Evolutionary conservation across 2,329 filamentous ascomycete species (phyloP).

Genomic region (Intubia oerlemansii): DNA sequence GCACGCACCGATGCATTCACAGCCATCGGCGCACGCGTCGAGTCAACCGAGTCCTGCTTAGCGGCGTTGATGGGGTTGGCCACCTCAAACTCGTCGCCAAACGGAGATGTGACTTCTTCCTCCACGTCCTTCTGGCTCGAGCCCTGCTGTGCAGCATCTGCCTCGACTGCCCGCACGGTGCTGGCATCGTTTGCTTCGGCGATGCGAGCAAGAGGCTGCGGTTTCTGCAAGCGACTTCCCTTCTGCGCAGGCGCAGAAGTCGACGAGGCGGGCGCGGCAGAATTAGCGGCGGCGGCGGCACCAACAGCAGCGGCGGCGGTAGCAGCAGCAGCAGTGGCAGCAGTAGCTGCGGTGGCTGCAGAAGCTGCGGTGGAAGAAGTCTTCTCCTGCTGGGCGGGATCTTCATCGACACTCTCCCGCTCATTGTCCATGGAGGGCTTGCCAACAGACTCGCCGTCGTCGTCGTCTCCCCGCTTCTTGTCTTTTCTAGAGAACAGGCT

Average conservation of each 20-base stretch:
- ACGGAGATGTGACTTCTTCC: too few species aligned
- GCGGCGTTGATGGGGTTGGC: too few species aligned
- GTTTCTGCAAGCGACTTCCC: conserved; percentile 59
- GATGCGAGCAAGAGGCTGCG: conserved; percentile 22
- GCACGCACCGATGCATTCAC: conserved; percentile 39
- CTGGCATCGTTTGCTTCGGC: conserved; percentile 9
- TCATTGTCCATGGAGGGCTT: conserved; percentile 39
- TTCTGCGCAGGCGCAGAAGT: too few species aligned
- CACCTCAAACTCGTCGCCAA: too few species aligned
- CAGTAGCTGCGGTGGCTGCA: neutral
- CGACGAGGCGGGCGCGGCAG: conserved; percentile 49
- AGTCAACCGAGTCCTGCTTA: too few species aligned
- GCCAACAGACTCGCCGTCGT: conserved; percentile 38
- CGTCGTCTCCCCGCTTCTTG: conserved; percentile 32
- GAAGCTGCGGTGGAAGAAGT: neutral
- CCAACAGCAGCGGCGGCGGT: conserved; percentile 8
- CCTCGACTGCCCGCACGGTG: conserved; percentile 36
- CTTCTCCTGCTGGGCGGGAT: too few species aligned
- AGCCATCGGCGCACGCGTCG: conserved; percentile 32
- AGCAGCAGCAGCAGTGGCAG: neutral
- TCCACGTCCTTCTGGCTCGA: too few species aligned
- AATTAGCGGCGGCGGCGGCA: too few species aligned
- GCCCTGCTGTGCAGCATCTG: conserved; percentile 21
- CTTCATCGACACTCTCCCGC: conserved; percentile 6
- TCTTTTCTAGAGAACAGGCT: conserved; percentile 42